A percentile compares a stretch with the other conserved stretches of the same genome.
Conservation (phyloP, 495 filamentous ascomycete species). For the Clohesyomyces aquaticus region DNA sequence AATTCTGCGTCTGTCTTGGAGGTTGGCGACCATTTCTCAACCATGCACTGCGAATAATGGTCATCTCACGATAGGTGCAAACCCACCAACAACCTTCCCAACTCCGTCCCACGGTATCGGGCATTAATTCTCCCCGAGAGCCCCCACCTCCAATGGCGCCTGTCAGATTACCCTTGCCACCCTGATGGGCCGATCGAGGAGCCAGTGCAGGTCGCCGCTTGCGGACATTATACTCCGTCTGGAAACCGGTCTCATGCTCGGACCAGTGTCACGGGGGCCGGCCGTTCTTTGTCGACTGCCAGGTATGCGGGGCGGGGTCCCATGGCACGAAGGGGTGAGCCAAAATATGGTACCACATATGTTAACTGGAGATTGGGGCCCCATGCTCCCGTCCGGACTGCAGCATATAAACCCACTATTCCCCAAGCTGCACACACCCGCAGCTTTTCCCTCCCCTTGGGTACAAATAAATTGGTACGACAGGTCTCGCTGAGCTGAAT, state of each 20-base stretch:
- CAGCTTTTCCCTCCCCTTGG: slow-evolving; percentile 2
- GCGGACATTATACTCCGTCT: slow-evolving; percentile 1
- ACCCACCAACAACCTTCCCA: not conserved
- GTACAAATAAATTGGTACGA: not conserved
- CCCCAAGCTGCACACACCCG: not conserved
- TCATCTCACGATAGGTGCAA: not conserved
- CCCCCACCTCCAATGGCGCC: not conserved
- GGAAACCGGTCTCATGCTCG: not conserved
- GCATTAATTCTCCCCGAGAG: not conserved
- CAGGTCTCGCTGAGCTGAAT: not conserved
- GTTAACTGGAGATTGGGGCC: not conserved
- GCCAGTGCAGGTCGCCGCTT: not conserved
- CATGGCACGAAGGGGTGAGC: not conserved
- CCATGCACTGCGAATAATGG: too few relatives aligned
- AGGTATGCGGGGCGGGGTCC: too few relatives aligned
- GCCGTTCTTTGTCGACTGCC: too few relatives aligned
- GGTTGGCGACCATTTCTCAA: too few relatives aligned
- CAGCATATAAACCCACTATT: slow-evolving; percentile 12
- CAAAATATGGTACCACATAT: too few relatives aligned
- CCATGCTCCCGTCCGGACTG: not conserved
- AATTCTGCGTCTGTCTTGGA: too few relatives aligned
- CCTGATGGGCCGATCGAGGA: not conserved
- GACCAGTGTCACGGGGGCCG: not conserved
- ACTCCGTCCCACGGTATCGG: not conserved
- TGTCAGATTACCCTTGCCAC: not conserved